Conservation (phyloP, 2,329 filamentous ascomycete species). For the Phyllosticta citribraziliensis region DNA sequence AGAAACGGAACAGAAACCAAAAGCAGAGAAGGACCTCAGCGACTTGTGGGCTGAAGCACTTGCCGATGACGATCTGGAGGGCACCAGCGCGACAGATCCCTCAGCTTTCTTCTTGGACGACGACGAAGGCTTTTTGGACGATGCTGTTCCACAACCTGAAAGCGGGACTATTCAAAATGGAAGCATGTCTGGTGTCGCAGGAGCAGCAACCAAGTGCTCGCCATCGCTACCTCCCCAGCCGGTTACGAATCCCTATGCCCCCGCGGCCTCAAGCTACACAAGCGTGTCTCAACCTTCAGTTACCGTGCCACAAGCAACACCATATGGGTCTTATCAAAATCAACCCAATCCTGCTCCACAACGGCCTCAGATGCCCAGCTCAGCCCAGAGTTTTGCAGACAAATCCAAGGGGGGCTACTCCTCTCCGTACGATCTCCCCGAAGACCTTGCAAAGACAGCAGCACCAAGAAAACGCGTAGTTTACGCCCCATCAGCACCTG, state of each 20-base stretch:
- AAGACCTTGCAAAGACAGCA: slow-evolving; percentile 67
- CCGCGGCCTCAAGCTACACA: slow-evolving; percentile 40
- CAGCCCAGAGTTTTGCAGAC: slow-evolving; percentile 71
- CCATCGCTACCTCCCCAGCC: slow-evolving; percentile 21
- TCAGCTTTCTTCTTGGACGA: slow-evolving; percentile 66
- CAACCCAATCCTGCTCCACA: slow-evolving; percentile 19
- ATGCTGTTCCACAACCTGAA: slow-evolving; percentile 39
- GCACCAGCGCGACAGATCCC: slow-evolving; percentile 40
- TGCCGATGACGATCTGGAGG: slow-evolving; percentile 60
- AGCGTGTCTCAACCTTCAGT: slow-evolving; percentile 31
- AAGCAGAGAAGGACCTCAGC: slow-evolving; percentile 53
- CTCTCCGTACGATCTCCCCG: slow-evolving; percentile 90
- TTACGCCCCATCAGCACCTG: slow-evolving; percentile 14
- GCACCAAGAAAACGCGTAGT: slow-evolving; percentile 42
- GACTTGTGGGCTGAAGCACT: slow-evolving; percentile 79
- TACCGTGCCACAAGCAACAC: slow-evolving; percentile 18
- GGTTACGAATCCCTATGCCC: slow-evolving; percentile 38
- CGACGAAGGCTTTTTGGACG: slow-evolving; percentile 75
- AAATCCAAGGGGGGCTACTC: slow-evolving; percentile 86
- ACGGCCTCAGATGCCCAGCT: slow-evolving; percentile 41
- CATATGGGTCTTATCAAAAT: slow-evolving; percentile 15
- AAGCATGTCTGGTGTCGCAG: background rate
- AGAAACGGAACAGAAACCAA: background rate
- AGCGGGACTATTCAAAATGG: slow-evolving; percentile 17
- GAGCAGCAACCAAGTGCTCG: slow-evolving; percentile 23